Base-by-base conservation (phyloP, 805 yeast species). In the Isabelozyma rhagii region DNA sequence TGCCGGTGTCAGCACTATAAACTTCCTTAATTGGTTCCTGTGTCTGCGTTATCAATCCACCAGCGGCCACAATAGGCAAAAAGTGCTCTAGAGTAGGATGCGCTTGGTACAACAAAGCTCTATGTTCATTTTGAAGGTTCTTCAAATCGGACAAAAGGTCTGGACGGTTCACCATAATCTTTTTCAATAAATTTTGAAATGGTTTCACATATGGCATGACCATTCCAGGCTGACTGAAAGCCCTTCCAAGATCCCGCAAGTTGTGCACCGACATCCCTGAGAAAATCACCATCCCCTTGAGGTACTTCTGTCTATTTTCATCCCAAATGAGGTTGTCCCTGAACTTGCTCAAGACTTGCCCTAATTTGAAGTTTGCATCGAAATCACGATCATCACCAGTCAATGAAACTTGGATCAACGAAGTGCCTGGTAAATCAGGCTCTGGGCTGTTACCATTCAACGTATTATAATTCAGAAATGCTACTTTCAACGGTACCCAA, bases 261-360 rank as follows among this genome's bases (percentile, higher is more conserved):
- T 88, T 89, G 65, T 88, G 96, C 18, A 87, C 94, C 5, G 89
- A 75, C 88, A 86, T 85, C 4, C 96, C 96, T 0, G 92, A 85
- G 47, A 82, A 78, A 4, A 88, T 63, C 2, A 88, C 68, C 48
- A 81, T 39, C 4, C 77, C 75, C n/a, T 57, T 57, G 28, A 68
- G 55, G 49, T 67, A 57, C 41, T 53, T 55, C 14, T 58, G 45
- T 34, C 57, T 47, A n/a, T 47, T 44, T 18, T 64, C 61, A 51
- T 71, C 69, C 66, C 68, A 67, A 44, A 71, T 52, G 46, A 55
- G 49, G 46, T 79, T 64, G 1, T 74, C 69, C 52, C 91, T 73
- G 54, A 82, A 79, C 36, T 72, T 68, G 13, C 77, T 60, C 46
- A 88, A 66, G 0, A 72, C 75, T 52, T 78, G 64, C 3, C 96